These are phyloP conservation scores for Scheffersomyces stipitis DNA, from an alignment of 805 yeast genomes.

Conservation along the genomic window DNA sequence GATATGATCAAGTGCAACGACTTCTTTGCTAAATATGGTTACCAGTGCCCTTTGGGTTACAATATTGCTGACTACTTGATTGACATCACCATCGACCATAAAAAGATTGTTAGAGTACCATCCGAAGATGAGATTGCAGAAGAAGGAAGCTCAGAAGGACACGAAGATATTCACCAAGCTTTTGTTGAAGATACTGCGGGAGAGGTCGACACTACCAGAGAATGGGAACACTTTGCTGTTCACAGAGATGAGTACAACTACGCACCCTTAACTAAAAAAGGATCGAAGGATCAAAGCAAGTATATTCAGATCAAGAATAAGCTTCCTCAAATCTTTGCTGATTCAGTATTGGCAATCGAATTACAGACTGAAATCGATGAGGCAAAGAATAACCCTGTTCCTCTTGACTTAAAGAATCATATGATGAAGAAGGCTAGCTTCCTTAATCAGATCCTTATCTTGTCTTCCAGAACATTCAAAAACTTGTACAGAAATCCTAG, in stretches of 20 bases:
- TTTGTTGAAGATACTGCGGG: constrained; percentile 23
- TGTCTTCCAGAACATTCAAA: constrained; percentile 85
- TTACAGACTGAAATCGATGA: constrained; percentile 37
- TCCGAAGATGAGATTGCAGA: constrained; percentile 7
- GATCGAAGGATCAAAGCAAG: constrained; percentile 19
- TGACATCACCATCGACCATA: constrained; percentile 78
- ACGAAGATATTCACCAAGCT: constrained; percentile 28
- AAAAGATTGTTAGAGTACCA: constrained; percentile 26
- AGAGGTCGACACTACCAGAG: constrained; percentile 63
- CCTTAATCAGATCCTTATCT: constrained; percentile 63
- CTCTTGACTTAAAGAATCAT: constrained; percentile 28
- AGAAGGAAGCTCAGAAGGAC: constrained; percentile 10
- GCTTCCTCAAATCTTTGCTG: constrained; percentile 33
- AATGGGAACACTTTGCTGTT: constrained; percentile 84
- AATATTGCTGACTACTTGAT: constrained; percentile 92
- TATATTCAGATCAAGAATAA: constrained; percentile 20
- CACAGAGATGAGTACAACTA: constrained; percentile 69
- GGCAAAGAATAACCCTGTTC: constrained; percentile 21
- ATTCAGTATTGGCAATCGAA: constrained; percentile 42
- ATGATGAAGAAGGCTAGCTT: constrained; percentile 55
- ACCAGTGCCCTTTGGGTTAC: constrained; percentile 81
- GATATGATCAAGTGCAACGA: constrained; percentile 71
- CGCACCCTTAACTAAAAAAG: constrained; percentile 17
- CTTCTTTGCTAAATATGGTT: constrained; percentile 74
- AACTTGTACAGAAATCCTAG: constrained; percentile 91